Conservation (phyloP, 306 rosid genomes). For the Medicago truncatula region MtrunA17r5.0-ANR NC_053048.1:40355001-40355500, state of each 20-base stretch:
- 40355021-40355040: slow-evolving; percentile 18
- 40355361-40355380: too few relatives aligned
- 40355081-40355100: slow-evolving; percentile 40
- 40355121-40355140: slow-evolving; percentile 27
- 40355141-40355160: slow-evolving; percentile 54
- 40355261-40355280: slow-evolving; percentile 8
- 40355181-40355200: slow-evolving; percentile 51
- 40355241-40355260: slow-evolving; percentile 58
- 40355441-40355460: slow-evolving; percentile 19
- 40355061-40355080: background rate
- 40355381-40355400: background rate
- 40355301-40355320: slow-evolving; percentile 10
- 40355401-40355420: slow-evolving; percentile 6
- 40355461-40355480: too few relatives aligned
- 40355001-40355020: slow-evolving; percentile 22
- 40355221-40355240: slow-evolving; percentile 64
- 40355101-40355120: slow-evolving; percentile 35
- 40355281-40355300: background rate
- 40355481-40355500: background rate
- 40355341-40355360: background rate
- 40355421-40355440: background rate
- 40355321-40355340: slow-evolving; percentile 16
- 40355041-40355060: background rate
- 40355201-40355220: slow-evolving; percentile 63
- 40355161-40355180: slow-evolving; percentile 74